Evolutionary conservation across 108 stramenopile genomes (phyloP), one percentile per base, ranked within the genome.

Genomic region (Parmales sp.): DNA sequence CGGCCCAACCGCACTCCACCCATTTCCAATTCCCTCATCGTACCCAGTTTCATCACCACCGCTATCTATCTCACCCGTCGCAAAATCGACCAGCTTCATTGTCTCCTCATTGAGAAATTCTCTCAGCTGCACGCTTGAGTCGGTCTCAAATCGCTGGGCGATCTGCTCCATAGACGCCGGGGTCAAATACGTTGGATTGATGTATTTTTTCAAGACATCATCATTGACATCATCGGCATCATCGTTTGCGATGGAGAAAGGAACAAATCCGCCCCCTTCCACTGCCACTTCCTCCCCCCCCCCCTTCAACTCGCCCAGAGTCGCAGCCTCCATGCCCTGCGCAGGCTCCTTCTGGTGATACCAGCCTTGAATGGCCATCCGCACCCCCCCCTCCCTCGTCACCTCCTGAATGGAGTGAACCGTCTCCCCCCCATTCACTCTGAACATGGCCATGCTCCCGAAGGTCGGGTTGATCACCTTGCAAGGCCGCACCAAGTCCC

Each of bases 371-470:
- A 48, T 48, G 4, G 8, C 4, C 46, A 48, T 48, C 2, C 46
- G 4, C 16, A 23, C 22, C 11, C 46, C 2, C 3, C 23, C 46
- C 22, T n/a, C 46, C n/a, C n/a, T n/a, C n/a, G n/a, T n/a, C n/a
- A 95, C 96, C 82, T 97, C 96, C 71, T 95, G 93, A 26, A 97
- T 95, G 1, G 92, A 87, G 80, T 97, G 96, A 70, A 92, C 95
- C 9, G 91, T 91, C 39, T 79, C 65, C 1, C 93, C 93, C 9
- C 94, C 94, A 66, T 82, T 64, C 1, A 97, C 96, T 20, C 78
- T 84, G 66, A 97, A 97, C 63, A 90, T 88, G 5, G 91, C 90
- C 84, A 97, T 88, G 67, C 85, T 76, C 69, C 95, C 95, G 80
- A 86, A 92, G 19, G 64, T 76, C 5, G 94, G 95, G 28, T 83